Evolutionary conservation across 768 basidiomycete genomes (phyloP), one percentile per base, ranked within the genome.

Genomic region (Lenzites betulinus): DNA sequence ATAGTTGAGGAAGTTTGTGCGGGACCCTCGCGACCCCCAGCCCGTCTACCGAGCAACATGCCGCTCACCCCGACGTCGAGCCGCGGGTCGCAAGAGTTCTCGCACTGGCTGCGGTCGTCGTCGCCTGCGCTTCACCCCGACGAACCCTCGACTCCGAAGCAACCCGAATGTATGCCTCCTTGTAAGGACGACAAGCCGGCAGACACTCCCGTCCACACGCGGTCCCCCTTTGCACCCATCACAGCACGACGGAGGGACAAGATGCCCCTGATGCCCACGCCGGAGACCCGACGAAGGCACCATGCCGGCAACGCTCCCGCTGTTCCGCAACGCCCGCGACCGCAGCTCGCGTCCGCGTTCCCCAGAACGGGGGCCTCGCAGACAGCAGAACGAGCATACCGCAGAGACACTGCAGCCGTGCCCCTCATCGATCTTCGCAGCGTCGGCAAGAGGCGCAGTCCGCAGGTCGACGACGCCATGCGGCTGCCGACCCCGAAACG

Each of bases 61-160:
- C 63, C 63, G 3, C 44, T 58, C 15, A 64, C 63, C 6, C 63
- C 63, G 5, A 51, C 11, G 35, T 64, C 63, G 5, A 60, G 54
- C n/a, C 50, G 26, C 9, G 46, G 28, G 0, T 58, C 59, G 16
- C 63, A 64, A 23, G 59, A 54, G 25, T 28, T 61, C 3, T 58
- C 62, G 7, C 41, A 43, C 15, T 63, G 62, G 62, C 33, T 63
- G n/a, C 56, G 52, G 13, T 63, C 62, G 6, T 63, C 57, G 2
- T 58, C 62, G 0, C 62, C 56, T 12, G n/a, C 52, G 18, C 18
- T 18, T 0, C 41, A 9, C 7, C 43, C 53, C 2, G 53, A 41
- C 7, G 43, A 47, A 25, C 33, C 38, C 15, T 25, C 55, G 7
- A 53, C 41, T 15, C 22, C 42, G 30, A 16, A 6, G 25, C 28